Conservation (phyloP, 768 basidiomycete genomes). For the Fomitopsis serialis region DNA sequence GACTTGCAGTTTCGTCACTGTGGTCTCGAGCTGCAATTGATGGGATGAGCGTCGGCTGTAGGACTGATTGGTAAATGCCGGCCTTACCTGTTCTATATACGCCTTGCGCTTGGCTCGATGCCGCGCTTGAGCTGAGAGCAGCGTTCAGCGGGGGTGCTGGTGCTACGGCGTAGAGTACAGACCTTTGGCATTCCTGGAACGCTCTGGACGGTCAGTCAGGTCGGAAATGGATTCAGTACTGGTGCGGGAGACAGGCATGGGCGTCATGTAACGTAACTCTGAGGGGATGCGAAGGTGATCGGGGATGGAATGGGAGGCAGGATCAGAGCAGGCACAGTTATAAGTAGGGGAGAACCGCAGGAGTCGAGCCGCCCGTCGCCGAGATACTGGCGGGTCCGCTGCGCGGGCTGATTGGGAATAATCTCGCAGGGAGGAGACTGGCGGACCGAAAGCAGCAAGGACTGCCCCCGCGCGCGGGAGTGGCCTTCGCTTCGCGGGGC, state of each 20-base stretch:
- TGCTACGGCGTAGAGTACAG: not conserved
- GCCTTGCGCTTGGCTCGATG: conserved; percentile 92
- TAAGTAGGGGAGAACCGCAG: not conserved
- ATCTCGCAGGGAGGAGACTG: not conserved
- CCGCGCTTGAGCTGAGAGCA: conserved; percentile 64
- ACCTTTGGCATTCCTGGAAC: conserved; percentile 24
- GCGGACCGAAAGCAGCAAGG: not conserved
- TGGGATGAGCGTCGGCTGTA: conserved; percentile 8
- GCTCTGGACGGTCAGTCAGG: conserved; percentile 14
- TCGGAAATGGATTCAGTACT: conserved; percentile 1
- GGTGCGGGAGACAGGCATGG: conserved; percentile 13
- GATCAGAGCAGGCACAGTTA: conserved; percentile 15
- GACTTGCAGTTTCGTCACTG: conserved; percentile 78
- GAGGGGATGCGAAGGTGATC: conserved; percentile 19
- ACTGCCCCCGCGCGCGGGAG: not conserved
- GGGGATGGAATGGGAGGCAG: conserved; percentile 16
- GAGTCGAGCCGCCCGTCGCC: not conserved
- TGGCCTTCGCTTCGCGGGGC: not conserved
- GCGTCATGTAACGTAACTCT: conserved; percentile 21
- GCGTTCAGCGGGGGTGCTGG: not conserved
- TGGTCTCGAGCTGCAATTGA: conserved; percentile 67
- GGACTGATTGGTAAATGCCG: not conserved
- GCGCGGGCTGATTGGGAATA: not conserved
- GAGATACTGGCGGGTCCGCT: not conserved
- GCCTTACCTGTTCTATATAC: conserved; percentile 78